These are phyloP conservation scores for Pythium plurisporium DNA, from an alignment of 352 stramenopile genomes.

Conservation along the genomic window DNA sequence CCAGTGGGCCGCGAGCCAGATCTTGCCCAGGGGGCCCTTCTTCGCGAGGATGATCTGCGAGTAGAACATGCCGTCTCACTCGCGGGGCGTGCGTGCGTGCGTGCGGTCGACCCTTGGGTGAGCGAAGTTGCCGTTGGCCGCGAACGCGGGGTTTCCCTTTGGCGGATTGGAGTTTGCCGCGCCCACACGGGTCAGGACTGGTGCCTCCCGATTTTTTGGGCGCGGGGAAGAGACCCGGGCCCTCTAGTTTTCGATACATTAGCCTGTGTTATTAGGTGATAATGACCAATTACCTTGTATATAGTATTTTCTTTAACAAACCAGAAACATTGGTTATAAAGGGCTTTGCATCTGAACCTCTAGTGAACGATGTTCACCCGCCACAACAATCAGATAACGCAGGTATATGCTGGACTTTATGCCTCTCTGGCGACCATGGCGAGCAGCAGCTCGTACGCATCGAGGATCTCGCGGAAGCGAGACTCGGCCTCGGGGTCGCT, in stretches of 20 bases:
- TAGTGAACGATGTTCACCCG: conserved; percentile 8
- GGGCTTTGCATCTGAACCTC: background rate
- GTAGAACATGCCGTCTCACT: conserved; percentile 94
- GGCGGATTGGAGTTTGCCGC: background rate
- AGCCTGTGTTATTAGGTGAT: conserved; percentile 10
- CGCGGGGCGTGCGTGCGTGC: background rate
- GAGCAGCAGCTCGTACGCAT: conserved; percentile 87
- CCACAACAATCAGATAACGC: conserved; percentile 11
- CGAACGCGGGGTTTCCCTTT: background rate
- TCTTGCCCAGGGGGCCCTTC: conserved; percentile 98
- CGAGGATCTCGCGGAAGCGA: conserved; percentile 83
- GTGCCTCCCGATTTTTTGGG: conserved; percentile 1
- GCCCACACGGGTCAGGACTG: background rate
- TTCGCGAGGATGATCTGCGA: conserved; percentile 99
- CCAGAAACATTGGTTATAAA: background rate
- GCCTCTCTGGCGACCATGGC: background rate
- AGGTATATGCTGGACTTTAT: background rate
- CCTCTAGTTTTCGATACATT: background rate
- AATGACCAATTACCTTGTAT: conserved; percentile 9
- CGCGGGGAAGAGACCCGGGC: background rate
- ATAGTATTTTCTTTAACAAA: background rate
- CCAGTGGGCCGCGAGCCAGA: conserved; percentile 99
- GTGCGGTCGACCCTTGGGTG: too few relatives aligned
- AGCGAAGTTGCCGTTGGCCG: background rate
- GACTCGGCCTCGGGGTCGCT: conserved; percentile 59